Evolutionary conservation across 139 green algal species (phyloP).

Genomic region (Chlorella sp.): DNA sequence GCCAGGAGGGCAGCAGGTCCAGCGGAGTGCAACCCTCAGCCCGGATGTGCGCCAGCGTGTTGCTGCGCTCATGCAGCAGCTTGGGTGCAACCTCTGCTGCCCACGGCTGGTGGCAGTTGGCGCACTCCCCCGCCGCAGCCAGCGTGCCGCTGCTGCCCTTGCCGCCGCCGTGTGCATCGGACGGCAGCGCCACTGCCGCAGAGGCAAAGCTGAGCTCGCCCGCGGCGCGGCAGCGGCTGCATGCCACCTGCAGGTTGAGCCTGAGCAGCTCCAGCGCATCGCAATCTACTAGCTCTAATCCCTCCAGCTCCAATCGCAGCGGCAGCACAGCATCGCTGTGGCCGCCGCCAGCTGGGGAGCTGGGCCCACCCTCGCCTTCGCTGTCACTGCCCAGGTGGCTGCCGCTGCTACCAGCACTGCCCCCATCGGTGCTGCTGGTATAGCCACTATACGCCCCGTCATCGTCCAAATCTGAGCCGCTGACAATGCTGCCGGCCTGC

Average conservation of each 20-base stretch:
- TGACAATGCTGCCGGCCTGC: background rate
- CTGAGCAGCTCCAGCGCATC: slow-evolving; percentile 34
- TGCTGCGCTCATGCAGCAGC: slow-evolving; percentile 52
- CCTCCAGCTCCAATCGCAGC: slow-evolving; percentile 20
- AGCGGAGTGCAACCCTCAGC: slow-evolving; percentile 34
- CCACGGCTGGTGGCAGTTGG: slow-evolving; percentile 38
- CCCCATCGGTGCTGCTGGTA: background rate
- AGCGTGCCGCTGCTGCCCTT: background rate
- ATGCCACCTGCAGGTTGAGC: slow-evolving; percentile 31
- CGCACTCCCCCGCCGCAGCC: slow-evolving; percentile 23
- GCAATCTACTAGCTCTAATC: slow-evolving; percentile 23
- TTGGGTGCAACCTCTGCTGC: slow-evolving; percentile 25
- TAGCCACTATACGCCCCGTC: background rate
- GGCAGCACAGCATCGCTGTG: slow-evolving; percentile 12
- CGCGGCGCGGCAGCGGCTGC: slow-evolving; percentile 15
- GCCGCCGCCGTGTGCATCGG: background rate
- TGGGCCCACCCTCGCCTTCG: background rate
- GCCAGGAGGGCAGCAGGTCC: slow-evolving; percentile 52
- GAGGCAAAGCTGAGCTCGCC: slow-evolving; percentile 12
- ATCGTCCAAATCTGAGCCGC: background rate
- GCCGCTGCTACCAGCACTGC: background rate
- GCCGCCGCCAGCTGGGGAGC: background rate
- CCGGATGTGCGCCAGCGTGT: slow-evolving; percentile 42
- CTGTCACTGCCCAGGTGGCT: background rate
- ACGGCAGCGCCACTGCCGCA: slow-evolving; percentile 7